Base-by-base conservation (phyloP, 2,329 filamentous ascomycete species). In the Pochonia chlamydosporia region DNA sequence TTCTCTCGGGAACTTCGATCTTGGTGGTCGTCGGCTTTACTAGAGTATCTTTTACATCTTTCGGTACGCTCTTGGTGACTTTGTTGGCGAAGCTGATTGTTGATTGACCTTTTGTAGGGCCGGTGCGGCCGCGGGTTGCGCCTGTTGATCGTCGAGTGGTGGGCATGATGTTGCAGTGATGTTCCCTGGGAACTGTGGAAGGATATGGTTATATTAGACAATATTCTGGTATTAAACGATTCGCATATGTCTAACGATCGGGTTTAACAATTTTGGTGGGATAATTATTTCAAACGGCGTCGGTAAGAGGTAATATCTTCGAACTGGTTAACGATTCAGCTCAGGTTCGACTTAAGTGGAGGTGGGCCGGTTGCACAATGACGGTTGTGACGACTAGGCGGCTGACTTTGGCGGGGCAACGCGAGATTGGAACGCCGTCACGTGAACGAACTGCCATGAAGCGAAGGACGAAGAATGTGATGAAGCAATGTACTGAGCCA, bases 61-160 rank as follows among this genome's bases (percentile, higher is more conserved):
- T 73, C 21, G 73, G 62, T 3, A 72, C 68, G 30, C 70, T 62
- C 60, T 82, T 82, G 49, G 77, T 81, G 40, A 82, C 75, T 36
- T 69, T 69, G 60, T 74, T 73, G 56, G 77, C 72, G 67, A 82
- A 82, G 60, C 74, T 79, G 49, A 81, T 70, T 31, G 75, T 81
- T 8, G 75, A 73, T 54, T 82, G 78, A 30, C 67, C 66, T 59
- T 73, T 76, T 50, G 61, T 59, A 40, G 66, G 61, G 8, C 61
- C 62, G 18, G 63, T 55, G 23, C 65, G 62, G 47, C 64, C 56
- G 40, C 65, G 62, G 52, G 62, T 56, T 53, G 60, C 63, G 55
- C 65, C 64, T 35, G 70, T 62, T n/a, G 75, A 72, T 60, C 73
- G 70, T 64, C 74, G 67, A 16, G 75, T 74, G 43, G 66, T 61